Evolutionary conservation across 2,329 filamentous ascomycete genomes (phyloP).

Genomic region (Helotiales sp.): DNA sequence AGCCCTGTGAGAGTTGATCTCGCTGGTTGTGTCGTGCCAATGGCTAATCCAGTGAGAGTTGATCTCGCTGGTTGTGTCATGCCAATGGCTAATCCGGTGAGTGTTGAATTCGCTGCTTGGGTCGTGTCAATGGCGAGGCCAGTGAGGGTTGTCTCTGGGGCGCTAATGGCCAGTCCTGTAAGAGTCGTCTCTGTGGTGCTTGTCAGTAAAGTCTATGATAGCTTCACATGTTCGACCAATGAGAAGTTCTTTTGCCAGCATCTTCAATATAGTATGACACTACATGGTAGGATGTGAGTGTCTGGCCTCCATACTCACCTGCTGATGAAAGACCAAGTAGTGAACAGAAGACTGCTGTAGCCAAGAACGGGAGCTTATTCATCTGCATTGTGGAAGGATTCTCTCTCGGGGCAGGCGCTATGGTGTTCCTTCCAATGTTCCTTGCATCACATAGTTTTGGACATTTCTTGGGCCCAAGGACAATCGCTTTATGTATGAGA

Average conservation of each 20-base stretch:
- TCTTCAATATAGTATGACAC: no score
- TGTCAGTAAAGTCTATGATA: background rate
- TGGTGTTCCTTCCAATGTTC: background rate
- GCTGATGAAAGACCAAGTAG: slow-evolving; percentile 3
- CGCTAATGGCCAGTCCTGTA: background rate
- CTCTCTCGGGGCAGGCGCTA: background rate
- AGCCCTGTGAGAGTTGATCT: background rate
- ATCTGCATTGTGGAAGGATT: slow-evolving; percentile 8
- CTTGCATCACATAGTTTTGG: background rate
- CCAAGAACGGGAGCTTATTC: slow-evolving; percentile 1
- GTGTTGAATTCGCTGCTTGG: background rate
- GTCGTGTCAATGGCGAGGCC: background rate
- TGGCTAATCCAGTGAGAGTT: background rate
- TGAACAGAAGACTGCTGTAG: slow-evolving; percentile 4
- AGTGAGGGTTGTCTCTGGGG: background rate
- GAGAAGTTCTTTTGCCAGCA: no score
- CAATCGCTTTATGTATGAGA: background rate
- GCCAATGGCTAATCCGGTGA: no score
- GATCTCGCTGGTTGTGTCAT: background rate
- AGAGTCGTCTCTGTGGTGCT: background rate
- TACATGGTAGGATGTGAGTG: no score
- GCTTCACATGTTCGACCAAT: no score
- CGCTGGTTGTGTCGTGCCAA: background rate
- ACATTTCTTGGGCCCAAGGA: background rate
- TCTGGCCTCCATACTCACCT: background rate